Conservation (phyloP, 768 basidiomycete genomes). For the Hortiboletus campestris region DNA sequence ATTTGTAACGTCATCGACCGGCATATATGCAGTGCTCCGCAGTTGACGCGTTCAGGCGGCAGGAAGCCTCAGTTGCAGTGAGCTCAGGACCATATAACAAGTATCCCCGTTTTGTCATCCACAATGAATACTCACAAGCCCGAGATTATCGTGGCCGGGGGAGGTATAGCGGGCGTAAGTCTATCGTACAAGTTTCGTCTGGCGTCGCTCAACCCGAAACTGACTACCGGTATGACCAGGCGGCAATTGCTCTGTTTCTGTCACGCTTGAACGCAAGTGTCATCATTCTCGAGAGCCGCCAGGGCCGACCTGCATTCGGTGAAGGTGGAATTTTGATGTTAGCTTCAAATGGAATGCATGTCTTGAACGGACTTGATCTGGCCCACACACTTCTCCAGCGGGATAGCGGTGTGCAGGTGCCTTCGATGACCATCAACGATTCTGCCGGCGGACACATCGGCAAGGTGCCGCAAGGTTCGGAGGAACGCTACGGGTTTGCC, state of each 20-base stretch:
- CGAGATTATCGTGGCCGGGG: slow-evolving; percentile 29
- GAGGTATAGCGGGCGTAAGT: slow-evolving; percentile 29
- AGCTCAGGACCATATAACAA: neutral
- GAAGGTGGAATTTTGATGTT: slow-evolving; percentile 31
- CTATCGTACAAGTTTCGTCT: neutral
- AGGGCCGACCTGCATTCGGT: slow-evolving; percentile 11
- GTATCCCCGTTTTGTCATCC: neutral
- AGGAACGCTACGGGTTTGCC: slow-evolving; percentile 26
- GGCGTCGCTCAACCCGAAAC: neutral
- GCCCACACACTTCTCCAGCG: slow-evolving; percentile 23
- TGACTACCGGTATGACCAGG: slow-evolving; percentile 8
- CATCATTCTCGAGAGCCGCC: slow-evolving; percentile 24
- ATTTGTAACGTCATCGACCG: slow-evolving; percentile 1
- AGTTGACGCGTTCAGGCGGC: slow-evolving; percentile 23
- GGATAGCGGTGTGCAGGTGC: slow-evolving; percentile 17
- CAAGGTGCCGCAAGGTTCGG: slow-evolving; percentile 26
- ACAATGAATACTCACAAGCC: slow-evolving; percentile 16
- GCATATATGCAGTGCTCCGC: slow-evolving; percentile 4
- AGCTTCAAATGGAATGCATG: slow-evolving; percentile 30
- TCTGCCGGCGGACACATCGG: slow-evolving; percentile 22
- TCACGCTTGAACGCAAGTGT: slow-evolving; percentile 20
- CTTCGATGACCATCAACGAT: slow-evolving; percentile 22
- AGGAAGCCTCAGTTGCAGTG: neutral
- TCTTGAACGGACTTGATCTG: slow-evolving; percentile 27
- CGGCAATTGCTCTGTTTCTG: slow-evolving; percentile 24